Percentiles rank a stretch among this genome's conserved stretches.
Conservation (phyloP, 2,329 filamentous ascomycete genomes). For the Biscogniauxia sp. region DNA sequence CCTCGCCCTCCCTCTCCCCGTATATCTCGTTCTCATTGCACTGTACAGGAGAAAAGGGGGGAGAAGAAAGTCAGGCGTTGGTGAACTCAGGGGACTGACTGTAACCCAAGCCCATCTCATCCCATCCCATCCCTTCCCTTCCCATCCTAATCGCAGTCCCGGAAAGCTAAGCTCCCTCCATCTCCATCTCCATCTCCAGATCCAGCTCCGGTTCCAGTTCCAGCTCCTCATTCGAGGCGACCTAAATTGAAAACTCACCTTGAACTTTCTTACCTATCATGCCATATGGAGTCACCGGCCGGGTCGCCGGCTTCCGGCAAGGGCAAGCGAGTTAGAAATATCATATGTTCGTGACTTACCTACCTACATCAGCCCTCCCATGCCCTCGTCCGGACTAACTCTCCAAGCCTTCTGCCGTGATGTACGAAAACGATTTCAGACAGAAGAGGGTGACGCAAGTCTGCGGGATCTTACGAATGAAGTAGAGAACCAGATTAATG, state of each 20-base stretch:
- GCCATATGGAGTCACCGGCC: conserved; percentile 13
- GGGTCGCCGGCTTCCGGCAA: conserved; percentile 20
- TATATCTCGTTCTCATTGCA: too few relatives aligned
- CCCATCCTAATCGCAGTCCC: too few relatives aligned
- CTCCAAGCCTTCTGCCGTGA: conserved; percentile 25
- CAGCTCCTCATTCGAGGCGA: not conserved
- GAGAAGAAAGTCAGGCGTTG: too few relatives aligned
- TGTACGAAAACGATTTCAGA: conserved; percentile 29
- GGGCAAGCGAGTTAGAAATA: conserved; percentile 32
- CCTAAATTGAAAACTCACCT: not conserved
- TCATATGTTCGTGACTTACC: conserved; percentile 30
- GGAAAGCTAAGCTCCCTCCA: not conserved
- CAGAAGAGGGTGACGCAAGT: conserved; percentile 24
- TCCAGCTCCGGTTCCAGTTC: not conserved
- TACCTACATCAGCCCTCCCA: conserved; percentile 4
- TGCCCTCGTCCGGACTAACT: conserved; percentile 9
- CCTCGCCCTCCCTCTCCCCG: too few relatives aligned
- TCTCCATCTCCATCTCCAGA: not conserved
- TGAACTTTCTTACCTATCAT: not conserved
- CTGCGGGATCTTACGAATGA: conserved; percentile 38
- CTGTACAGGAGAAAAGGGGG: too few relatives aligned
- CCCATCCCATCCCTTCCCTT: too few relatives aligned
- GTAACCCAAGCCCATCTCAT: too few relatives aligned
- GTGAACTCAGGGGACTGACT: too few relatives aligned
- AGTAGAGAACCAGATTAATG: conserved; percentile 39